Evolutionary conservation across 345 rosid genomes (phyloP).

Genomic region (Passiflora organensis): DNA sequence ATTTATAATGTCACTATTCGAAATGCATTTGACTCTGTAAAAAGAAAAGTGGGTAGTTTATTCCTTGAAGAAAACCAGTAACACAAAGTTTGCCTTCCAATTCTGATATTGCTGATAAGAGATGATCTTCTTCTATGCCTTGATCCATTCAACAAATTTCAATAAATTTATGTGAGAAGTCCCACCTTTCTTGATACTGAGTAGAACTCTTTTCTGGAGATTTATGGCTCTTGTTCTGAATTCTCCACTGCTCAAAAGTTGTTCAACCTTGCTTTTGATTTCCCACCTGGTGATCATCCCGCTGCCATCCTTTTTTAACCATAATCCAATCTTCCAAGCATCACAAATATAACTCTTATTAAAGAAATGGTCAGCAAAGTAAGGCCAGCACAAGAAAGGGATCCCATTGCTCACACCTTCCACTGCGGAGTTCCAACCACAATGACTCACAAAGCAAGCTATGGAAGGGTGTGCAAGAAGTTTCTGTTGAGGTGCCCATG

Average conservation of each 20-base stretch:
- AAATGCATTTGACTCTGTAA: too few species aligned
- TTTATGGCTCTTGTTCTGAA: conserved; percentile 13
- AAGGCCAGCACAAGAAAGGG: conserved; percentile 26
- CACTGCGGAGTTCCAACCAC: conserved; percentile 22
- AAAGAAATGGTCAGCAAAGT: conserved; percentile 21
- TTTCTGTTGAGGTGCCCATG: conserved; percentile 21
- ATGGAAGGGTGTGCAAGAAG: conserved; percentile 11
- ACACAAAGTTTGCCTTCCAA: too few species aligned
- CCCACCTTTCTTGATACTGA: conserved; percentile 23
- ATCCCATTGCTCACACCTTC: conserved; percentile 16
- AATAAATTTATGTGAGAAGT: conserved; percentile 13
- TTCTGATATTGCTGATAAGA: too few species aligned
- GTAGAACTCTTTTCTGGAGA: conserved; percentile 20
- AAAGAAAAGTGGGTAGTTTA: too few species aligned
- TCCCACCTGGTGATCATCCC: conserved; percentile 22
- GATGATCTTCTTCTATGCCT: neutral
- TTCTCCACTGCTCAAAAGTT: conserved; percentile 19
- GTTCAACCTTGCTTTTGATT: conserved; percentile 28
- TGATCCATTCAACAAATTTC: conserved; percentile 15
- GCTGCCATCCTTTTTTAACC: conserved; percentile 20
- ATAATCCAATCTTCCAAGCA: conserved; percentile 26
- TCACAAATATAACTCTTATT: conserved; percentile 23
- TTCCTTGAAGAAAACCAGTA: too few species aligned
- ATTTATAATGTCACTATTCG: too few species aligned
- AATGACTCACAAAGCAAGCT: conserved; percentile 18